Percentiles rank a stretch among this genome's conserved stretches.
Conservation (phyloP, 306 rosid species). For the Neltuma alba region DNA sequence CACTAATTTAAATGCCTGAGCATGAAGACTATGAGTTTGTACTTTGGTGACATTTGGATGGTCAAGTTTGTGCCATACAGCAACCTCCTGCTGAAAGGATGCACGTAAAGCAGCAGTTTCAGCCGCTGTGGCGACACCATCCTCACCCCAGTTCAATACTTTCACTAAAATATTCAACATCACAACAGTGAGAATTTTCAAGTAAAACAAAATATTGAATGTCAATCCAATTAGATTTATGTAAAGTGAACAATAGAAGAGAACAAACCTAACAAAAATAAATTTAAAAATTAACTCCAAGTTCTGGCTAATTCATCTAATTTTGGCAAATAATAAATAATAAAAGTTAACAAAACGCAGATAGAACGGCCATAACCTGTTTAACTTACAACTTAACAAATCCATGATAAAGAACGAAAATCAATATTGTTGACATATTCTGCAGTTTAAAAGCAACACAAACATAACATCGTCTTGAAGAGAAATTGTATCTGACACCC, state of each 20-base stretch:
- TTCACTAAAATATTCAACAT: conserved; percentile 68
- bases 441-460: neutral
- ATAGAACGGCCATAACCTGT: neutral
- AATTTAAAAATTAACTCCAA: neutral
- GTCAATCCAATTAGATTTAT: neutral
- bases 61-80: conserved; percentile 98
- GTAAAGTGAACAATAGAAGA: neutral
- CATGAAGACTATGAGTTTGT: conserved; percentile 36
- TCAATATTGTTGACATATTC: neutral
- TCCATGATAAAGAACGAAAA: neutral
- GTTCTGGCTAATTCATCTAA: neutral
- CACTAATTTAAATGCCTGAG: conserved; percentile 28
- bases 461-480: neutral
- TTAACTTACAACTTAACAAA: neutral
- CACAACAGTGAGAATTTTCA: conserved; percentile 32
- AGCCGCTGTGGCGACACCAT: conserved; percentile 67
- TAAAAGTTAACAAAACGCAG: neutral
- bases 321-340: neutral
- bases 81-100: conserved; percentile 96
- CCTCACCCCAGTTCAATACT: conserved; percentile 99
- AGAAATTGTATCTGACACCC: neutral
- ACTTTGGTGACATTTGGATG: conserved; percentile 94
- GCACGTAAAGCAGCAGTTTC: conserved; percentile 83
- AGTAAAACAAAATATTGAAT: neutral
- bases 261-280: neutral